Percentiles rank a stretch among this genome's conserved stretches.
These are phyloP conservation scores for Aegilops sharonensis DNA, from an alignment of 176 grass and related monocot species.

Conservation along the genomic window DNA sequence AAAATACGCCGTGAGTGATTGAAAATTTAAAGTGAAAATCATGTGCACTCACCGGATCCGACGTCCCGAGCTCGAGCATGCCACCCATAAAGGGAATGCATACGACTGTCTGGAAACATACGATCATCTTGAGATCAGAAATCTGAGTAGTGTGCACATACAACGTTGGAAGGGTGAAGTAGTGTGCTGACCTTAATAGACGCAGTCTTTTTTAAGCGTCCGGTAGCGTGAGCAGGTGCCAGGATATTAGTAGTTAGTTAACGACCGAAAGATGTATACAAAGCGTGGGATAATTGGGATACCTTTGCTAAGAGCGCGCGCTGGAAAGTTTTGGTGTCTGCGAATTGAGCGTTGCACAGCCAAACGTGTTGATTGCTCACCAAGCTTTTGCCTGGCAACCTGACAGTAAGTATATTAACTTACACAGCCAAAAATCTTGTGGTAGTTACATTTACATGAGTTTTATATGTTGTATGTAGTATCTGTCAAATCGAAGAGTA, in stretches of 20 bases:
- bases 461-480: no score
- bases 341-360: constrained; percentile 65
- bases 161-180: not conserved
- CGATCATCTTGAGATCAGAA: not conserved
- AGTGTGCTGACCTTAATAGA: constrained; percentile 50
- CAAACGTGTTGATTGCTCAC: constrained; percentile 52
- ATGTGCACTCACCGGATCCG: not conserved
- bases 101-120: constrained; percentile 50
- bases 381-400: constrained; percentile 67
- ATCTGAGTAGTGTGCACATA: not conserved
- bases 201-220: constrained; percentile 35
- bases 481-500: no score
- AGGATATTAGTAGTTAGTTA: not conserved
- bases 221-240: not conserved
- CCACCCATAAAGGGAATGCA: constrained; percentile 23
- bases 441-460: no score
- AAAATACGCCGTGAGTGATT: no score
- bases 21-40: no score
- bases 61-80: constrained; percentile 73
- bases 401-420: no score
- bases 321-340: constrained; percentile 43
- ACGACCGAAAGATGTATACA: no score
- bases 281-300: no score
- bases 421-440: no score
- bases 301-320: constrained; percentile 83